Percentiles rank a stretch among this genome's conserved stretches.
phyloP scores from a whole-genome alignment of 441 rosid species.

The Geranium incanum region DNA sequence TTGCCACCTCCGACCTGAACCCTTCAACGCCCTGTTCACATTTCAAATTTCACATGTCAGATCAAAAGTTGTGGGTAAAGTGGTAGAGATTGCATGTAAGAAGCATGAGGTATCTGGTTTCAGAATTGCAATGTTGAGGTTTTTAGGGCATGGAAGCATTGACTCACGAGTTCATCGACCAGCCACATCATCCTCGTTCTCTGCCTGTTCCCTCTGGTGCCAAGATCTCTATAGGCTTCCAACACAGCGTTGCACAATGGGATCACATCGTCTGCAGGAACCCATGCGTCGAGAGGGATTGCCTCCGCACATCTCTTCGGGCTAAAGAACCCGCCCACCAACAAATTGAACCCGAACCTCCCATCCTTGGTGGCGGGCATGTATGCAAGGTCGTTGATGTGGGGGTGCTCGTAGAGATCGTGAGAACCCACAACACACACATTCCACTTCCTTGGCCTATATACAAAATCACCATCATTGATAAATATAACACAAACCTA shows the following conservation, averaged over 20 bases:
- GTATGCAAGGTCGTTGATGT: conserved; percentile 89
- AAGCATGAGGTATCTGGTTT: too few relatives aligned
- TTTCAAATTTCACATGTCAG: background rate
- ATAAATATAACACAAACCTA: too few relatives aligned
- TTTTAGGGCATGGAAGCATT: background rate
- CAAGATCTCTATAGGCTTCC: conserved; percentile 85
- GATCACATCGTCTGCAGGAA: conserved; percentile 60
- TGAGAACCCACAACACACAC: conserved; percentile 86
- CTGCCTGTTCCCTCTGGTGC: conserved; percentile 75
- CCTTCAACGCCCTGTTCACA: conserved; percentile 68
- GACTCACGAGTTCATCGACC: conserved; percentile 81
- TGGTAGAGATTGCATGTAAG: too few relatives aligned
- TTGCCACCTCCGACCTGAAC: conserved; percentile 64
- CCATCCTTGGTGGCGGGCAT: conserved; percentile 82
- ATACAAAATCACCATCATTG: conserved; percentile 3
- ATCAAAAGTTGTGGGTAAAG: too few relatives aligned
- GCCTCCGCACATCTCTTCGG: conserved; percentile 81
- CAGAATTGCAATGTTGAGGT: too few relatives aligned
- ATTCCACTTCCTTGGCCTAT: conserved; percentile 95
- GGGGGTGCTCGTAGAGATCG: conserved; percentile 95
- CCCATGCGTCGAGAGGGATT: conserved; percentile 91
- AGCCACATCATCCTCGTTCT: conserved; percentile 98
- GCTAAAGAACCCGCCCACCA: conserved; percentile 94
- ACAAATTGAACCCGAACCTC: conserved; percentile 69
- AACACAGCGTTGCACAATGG: conserved; percentile 69